A percentile compares a stretch with the other conserved stretches of the same genome.
phyloP scores from a whole-genome alignment of 257 asterid species.

The Solanum chaucha region DNA sequence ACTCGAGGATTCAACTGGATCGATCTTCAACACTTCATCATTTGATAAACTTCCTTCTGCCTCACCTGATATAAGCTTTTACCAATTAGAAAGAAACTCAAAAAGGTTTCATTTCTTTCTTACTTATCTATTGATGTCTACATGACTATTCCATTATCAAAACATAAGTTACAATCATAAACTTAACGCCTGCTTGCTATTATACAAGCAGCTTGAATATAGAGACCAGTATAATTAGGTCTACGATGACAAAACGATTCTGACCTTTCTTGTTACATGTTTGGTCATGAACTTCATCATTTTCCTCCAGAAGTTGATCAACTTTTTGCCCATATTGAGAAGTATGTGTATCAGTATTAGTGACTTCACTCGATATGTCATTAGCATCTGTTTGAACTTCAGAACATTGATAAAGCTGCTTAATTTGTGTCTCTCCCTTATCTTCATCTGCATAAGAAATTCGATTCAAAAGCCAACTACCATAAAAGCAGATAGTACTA shows the following conservation, averaged over 20 bases:
- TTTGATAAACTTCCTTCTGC: conserved; percentile 7
- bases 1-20: conserved; percentile 3
- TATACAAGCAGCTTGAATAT: neutral
- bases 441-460: neutral
- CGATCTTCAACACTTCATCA: neutral
- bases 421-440: neutral
- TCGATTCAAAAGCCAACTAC: neutral
- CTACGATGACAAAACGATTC: neutral
- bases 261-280: conserved; percentile 23
- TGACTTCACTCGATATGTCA: conserved; percentile 2
- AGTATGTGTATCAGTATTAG: conserved; percentile 4
- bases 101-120: neutral
- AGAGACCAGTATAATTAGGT: neutral
- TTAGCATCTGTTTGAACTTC: conserved; percentile 14
- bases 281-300: conserved; percentile 19
- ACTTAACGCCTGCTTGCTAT: neutral
- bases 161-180: neutral
- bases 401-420: neutral
- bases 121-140: neutral
- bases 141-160: neutral
- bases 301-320: conserved; percentile 6
- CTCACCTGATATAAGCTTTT: conserved; percentile 13
- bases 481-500: neutral
- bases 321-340: neutral
- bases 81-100: neutral